Base-by-base conservation (phyloP, 2,329 filamentous ascomycete species). In the Beauveria sp. region DNA sequence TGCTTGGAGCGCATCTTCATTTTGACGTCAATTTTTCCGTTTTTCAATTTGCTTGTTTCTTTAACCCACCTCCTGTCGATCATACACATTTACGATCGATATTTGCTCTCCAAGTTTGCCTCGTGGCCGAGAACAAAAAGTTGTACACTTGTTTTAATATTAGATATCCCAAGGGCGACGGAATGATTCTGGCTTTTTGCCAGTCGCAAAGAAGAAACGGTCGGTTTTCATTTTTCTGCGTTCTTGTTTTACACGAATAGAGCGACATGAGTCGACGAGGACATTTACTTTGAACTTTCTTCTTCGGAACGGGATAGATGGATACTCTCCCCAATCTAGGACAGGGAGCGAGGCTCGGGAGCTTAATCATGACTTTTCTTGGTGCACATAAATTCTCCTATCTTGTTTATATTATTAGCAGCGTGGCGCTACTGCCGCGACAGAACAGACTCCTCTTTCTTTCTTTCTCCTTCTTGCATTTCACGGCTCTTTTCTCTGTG, bases 241-340 rank as follows among this genome's bases (percentile, higher is more conserved):
- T 46, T 63, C 48, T 55, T 54, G 46, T 18, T 57, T 57, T 66
- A 62, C 61, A 44, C 48, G 52, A 62, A 62, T 44, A 59, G 37
- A 59, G 46, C 52, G 59, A 52, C 58, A 62, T 40, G 44, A 50
- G 53, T 41, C 44, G 41, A 55, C 46, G 53, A 24, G 20, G 14
- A 47, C 12, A 14, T 7, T 20, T 37, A 14, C 3, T 20, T 37
- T 3, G 5, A 50, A 24, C 22, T 24, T 51, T 34, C 26, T 14
- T 50, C 46, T 3, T 20, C 8, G 20, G 44, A 46, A 48, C 12
- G 24, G 24, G 46, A 48, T 18, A 16, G 12, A 48, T 26, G 22
- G 46, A 48, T 28, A 28, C 8, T 34, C 26, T 7, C 6, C 26
- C 18, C 7, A 26, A 50, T 6, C 3, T 26, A 28, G 24, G 47